phyloP scores from a whole-genome alignment of 768 basidiomycete species.

The Lactifluus echinatus region DNA sequence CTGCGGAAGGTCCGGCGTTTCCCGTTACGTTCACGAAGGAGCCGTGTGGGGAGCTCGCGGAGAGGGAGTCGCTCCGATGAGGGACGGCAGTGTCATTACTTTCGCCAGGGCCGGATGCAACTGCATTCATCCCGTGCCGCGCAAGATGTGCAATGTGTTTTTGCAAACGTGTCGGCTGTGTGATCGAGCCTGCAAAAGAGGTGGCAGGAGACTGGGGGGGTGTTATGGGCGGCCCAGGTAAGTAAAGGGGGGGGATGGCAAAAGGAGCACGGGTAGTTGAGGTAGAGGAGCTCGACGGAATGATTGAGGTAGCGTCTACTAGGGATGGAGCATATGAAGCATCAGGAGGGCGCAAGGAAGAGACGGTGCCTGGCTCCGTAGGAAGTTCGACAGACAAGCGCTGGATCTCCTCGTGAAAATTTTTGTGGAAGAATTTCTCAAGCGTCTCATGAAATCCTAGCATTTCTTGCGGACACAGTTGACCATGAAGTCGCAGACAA shows the following conservation, averaged over 20 bases:
- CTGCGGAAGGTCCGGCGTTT: constrained; percentile 27
- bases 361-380: constrained; percentile 34
- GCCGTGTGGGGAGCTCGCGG: constrained; percentile 59
- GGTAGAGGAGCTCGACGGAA: constrained; percentile 29
- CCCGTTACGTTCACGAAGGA: constrained; percentile 70
- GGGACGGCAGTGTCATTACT: constrained; percentile 17
- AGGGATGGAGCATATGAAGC: constrained; percentile 15
- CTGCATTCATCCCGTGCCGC: constrained; percentile 74
- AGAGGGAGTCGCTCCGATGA: constrained; percentile 49
- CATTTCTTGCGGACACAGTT: constrained; percentile 80
- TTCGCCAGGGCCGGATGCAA: constrained; percentile 70
- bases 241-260: constrained; percentile 44
- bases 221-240: constrained; percentile 38
- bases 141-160: constrained; percentile 74
- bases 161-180: constrained; percentile 55
- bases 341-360: constrained; percentile 7
- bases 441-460: constrained; percentile 88
- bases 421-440: constrained; percentile 76
- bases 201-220: constrained; percentile 32
- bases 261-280: constrained; percentile 25
- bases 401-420: constrained; percentile 75
- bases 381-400: constrained; percentile 53
- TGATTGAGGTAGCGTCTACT: constrained; percentile 34
- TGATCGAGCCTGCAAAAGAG: constrained; percentile 32
- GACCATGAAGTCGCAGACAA: constrained; percentile 75